Percentiles rank a stretch among this genome's conserved stretches.
Conservation (phyloP, 2,329 filamentous ascomycete genomes). For the Aphanoascus verrucosus region DNA sequence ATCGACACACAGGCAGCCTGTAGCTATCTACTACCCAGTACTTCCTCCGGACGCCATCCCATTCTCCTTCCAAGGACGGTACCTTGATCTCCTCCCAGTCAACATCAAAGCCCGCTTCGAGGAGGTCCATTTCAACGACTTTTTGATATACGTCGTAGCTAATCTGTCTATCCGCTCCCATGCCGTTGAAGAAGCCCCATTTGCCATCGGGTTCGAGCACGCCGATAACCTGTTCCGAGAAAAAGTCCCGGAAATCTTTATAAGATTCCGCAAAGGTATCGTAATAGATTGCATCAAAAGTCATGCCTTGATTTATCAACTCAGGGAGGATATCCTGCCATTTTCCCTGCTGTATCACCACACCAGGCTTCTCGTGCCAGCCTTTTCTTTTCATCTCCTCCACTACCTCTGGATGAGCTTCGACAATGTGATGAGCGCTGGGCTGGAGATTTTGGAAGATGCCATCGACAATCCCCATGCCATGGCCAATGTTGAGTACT, state of each 20-base stretch:
- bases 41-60: slow-evolving; percentile 75
- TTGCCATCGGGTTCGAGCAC: slow-evolving; percentile 49
- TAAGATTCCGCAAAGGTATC: slow-evolving; percentile 98
- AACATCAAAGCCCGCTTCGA: slow-evolving; percentile 79
- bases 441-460: slow-evolving; percentile 62
- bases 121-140: slow-evolving; percentile 81
- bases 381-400: slow-evolving; percentile 55
- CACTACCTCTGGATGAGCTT: slow-evolving; percentile 71
- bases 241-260: slow-evolving; percentile 70
- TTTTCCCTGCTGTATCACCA: slow-evolving; percentile 54
- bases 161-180: slow-evolving; percentile 82
- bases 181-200: slow-evolving; percentile 59
- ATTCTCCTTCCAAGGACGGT: slow-evolving; percentile 63
- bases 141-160: slow-evolving; percentile 95
- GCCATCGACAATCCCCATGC: slow-evolving; percentile 78
- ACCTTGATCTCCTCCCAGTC: slow-evolving; percentile 74
- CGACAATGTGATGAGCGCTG: slow-evolving; percentile 67
- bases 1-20: slow-evolving; percentile 35
- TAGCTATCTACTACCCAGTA: slow-evolving; percentile 73
- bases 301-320: slow-evolving; percentile 55
- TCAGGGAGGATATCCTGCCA: slow-evolving; percentile 73
- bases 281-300: slow-evolving; percentile 87
- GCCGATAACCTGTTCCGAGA: slow-evolving; percentile 73
- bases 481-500: slow-evolving; percentile 78
- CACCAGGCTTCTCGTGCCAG: slow-evolving; percentile 53